Conservation (phyloP, 768 basidiomycete species). For the Auricularia heimuer region DNA sequence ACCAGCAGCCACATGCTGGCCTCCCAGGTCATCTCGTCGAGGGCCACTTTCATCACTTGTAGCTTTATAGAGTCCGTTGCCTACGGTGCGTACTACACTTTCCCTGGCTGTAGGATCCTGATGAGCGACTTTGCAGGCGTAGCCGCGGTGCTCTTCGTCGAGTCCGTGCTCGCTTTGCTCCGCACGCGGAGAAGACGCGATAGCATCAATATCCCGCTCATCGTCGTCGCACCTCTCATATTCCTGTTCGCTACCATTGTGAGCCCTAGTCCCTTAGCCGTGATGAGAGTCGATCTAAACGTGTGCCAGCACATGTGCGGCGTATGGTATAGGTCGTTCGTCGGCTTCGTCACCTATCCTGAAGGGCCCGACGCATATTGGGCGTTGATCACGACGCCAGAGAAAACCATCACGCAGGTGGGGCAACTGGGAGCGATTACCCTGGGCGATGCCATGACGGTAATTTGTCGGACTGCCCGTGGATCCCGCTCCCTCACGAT, state of each 20-base stretch:
- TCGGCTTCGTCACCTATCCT: neutral
- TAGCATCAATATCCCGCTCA: neutral
- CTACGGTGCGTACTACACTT: neutral
- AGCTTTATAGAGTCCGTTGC: neutral
- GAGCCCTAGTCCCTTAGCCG: neutral
- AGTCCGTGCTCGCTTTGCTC: neutral
- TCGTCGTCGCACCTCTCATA: neutral
- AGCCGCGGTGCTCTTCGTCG: neutral
- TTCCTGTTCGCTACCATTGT: neutral
- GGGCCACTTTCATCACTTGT: neutral
- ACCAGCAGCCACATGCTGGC: neutral
- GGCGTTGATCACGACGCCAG: neutral
- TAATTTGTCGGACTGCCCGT: neutral
- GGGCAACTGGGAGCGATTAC: neutral
- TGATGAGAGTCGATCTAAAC: neutral
- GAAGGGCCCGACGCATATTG: neutral
- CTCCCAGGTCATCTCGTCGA: neutral
- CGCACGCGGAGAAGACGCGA: neutral
- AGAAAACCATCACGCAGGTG: neutral
- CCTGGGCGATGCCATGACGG: neutral
- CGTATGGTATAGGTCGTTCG: neutral
- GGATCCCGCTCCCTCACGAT: neutral
- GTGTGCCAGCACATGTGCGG: neutral
- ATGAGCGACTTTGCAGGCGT: neutral
- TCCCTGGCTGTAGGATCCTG: neutral